A percentile compares a stretch with the other conserved stretches of the same genome.
These are phyloP conservation scores for Phytopythium aichiense DNA, from an alignment of 352 stramenopile genomes.

Conservation along the genomic window DNA sequence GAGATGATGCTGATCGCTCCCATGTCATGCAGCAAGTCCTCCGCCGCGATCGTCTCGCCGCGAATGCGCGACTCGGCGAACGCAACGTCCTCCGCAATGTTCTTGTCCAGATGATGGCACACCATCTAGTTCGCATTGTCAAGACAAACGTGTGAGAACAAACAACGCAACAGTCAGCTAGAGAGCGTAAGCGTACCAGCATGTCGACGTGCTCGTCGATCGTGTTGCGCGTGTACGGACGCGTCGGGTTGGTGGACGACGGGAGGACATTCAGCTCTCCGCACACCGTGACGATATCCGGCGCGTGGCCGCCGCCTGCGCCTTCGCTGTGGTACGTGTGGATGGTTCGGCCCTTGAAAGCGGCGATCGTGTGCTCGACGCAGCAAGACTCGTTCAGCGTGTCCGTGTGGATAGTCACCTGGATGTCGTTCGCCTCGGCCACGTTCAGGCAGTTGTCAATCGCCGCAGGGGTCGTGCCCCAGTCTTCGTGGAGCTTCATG, in stretches of 20 bases:
- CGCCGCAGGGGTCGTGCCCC: conserved; percentile 93
- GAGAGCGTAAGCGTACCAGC: conserved; percentile 42
- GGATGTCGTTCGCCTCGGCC: conserved; percentile 90
- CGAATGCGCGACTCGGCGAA: conserved; percentile 98
- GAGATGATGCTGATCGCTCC: conserved; percentile 97
- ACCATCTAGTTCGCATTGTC: conserved; percentile 84
- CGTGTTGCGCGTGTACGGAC: conserved; percentile 96
- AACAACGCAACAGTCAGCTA: not conserved
- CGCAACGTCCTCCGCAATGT: conserved; percentile 95
- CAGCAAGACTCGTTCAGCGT: conserved; percentile 96
- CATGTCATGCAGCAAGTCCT: conserved; percentile 97
- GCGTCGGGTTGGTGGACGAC: conserved; percentile 96
- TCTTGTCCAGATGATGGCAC: conserved; percentile 96
- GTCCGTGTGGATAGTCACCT: conserved; percentile 98
- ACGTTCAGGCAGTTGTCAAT: conserved; percentile 93
- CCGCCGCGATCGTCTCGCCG: conserved; percentile 95
- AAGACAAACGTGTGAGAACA: not conserved
- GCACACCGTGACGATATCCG: conserved; percentile 97
- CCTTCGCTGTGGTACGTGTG: conserved; percentile 97
- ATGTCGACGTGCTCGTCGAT: conserved; percentile 99
- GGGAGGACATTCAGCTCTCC: conserved; percentile 92
- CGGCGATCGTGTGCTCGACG: conserved; percentile 93
- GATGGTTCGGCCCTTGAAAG: conserved; percentile 95
- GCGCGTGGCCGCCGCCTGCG: conserved; percentile 91
- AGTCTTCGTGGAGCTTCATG: conserved; percentile 98